phyloP scores from a whole-genome alignment of 805 yeast genomes.

The Lachancea meyersii region DNA sequence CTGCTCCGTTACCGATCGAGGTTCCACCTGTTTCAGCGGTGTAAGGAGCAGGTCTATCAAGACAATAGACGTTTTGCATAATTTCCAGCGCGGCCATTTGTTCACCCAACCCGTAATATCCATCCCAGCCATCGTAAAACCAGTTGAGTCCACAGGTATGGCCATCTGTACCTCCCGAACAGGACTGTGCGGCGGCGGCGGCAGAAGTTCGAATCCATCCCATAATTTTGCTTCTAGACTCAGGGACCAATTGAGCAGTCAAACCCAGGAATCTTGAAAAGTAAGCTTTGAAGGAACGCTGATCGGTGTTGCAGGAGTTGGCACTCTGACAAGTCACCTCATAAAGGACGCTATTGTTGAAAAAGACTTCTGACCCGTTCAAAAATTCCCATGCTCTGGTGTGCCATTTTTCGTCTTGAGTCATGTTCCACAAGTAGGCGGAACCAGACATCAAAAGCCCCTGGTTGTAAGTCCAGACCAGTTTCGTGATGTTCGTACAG shows the following conservation, averaged over 20 bases:
- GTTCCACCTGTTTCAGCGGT: slow-evolving; percentile 63
- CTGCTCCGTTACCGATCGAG: slow-evolving; percentile 59
- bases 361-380: slow-evolving; percentile 51
- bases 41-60: slow-evolving; percentile 48
- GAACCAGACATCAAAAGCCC: slow-evolving; percentile 74
- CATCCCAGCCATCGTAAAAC: slow-evolving; percentile 66
- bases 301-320: slow-evolving; percentile 71
- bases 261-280: slow-evolving; percentile 67
- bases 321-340: slow-evolving; percentile 79
- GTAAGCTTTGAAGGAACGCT: slow-evolving; percentile 87
- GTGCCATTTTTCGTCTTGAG: slow-evolving; percentile 59
- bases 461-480: slow-evolving; percentile 83
- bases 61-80: slow-evolving; percentile 38
- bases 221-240: slow-evolving; percentile 31
- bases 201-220: slow-evolving; percentile 44
- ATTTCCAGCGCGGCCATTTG: slow-evolving; percentile 80
- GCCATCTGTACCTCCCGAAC: slow-evolving; percentile 83
- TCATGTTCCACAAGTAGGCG: slow-evolving; percentile 73
- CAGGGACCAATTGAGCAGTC: slow-evolving; percentile 68
- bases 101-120: slow-evolving; percentile 77
- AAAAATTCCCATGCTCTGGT: slow-evolving; percentile 51
- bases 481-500: slow-evolving; percentile 53
- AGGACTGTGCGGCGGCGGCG: slow-evolving; percentile 68
- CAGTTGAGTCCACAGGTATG: slow-evolving; percentile 86
- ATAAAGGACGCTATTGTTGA: slow-evolving; percentile 53